A percentile compares a stretch with the other conserved stretches of the same genome.
These are phyloP conservation scores for Antitrichia curtipendula DNA, from an alignment of 225 moss, liverwort and hornwort species.

Conservation along the genomic window DNA sequence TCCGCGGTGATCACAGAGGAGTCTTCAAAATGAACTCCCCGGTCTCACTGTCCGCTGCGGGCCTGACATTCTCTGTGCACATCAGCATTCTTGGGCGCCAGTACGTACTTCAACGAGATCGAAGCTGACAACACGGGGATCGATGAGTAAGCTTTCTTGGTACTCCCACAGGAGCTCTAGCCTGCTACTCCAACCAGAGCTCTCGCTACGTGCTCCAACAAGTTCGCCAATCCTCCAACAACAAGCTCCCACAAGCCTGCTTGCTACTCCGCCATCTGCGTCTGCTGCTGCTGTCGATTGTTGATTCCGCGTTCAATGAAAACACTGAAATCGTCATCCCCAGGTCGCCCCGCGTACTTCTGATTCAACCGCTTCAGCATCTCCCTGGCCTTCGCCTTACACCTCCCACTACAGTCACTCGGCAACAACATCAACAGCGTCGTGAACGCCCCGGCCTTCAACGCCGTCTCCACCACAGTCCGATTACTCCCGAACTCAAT, in stretches of 20 bases:
- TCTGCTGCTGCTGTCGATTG: background rate
- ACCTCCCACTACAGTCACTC: constrained; percentile 37
- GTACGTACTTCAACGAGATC: background rate
- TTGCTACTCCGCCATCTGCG: background rate
- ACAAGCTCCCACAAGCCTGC: background rate
- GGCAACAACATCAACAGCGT: constrained; percentile 58
- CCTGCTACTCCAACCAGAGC: too few species aligned
- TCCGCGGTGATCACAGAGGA: background rate
- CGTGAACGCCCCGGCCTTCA: constrained; percentile 61
- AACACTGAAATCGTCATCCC: background rate
- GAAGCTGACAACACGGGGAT: background rate
- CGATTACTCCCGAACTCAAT: constrained; percentile 43
- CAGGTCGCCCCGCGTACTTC: constrained; percentile 10
- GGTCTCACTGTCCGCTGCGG: background rate
- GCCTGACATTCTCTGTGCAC: background rate
- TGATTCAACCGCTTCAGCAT: constrained; percentile 47
- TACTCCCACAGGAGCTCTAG: background rate
- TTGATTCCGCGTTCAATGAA: background rate
- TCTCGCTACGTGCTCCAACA: background rate
- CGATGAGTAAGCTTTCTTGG: background rate
- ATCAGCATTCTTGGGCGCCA: background rate
- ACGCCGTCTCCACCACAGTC: constrained; percentile 37
- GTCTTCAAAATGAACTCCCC: too few species aligned
- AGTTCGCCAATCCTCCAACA: background rate
- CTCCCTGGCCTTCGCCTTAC: constrained; percentile 51